Evolutionary conservation across 2,329 filamentous ascomycete species (phyloP).

Genomic region (Tolypocladium pustulatum): DNA sequence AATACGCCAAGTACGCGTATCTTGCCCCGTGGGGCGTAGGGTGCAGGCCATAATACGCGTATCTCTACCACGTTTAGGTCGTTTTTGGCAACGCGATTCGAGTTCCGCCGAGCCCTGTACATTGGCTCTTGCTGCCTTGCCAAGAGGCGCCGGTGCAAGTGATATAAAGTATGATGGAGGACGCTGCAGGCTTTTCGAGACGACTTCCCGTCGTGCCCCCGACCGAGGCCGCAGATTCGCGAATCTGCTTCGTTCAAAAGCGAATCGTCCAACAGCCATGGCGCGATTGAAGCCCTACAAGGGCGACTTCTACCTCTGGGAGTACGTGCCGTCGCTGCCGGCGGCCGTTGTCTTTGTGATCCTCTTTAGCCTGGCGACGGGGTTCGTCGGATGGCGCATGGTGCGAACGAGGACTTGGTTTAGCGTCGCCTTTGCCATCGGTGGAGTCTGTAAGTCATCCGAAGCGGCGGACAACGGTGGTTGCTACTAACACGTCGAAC

Average conservation of each 20-base stretch:
- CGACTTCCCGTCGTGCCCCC: not conserved
- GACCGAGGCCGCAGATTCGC: too few species aligned
- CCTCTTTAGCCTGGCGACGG: slow-evolving; percentile 32
- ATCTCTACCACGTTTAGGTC: not conserved
- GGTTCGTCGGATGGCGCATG: slow-evolving; percentile 32
- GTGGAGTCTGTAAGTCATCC: slow-evolving; percentile 32
- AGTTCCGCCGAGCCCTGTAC: not conserved
- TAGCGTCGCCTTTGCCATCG: slow-evolving; percentile 36
- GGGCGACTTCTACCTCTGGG: slow-evolving; percentile 21
- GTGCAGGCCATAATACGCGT: not conserved
- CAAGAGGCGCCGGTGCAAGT: not conserved
- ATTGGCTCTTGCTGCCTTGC: too few species aligned
- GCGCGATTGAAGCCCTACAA: slow-evolving; percentile 18
- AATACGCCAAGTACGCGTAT: too few species aligned
- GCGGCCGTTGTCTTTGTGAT: slow-evolving; percentile 34
- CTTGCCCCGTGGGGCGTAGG: too few species aligned
- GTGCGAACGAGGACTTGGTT: slow-evolving; percentile 36
- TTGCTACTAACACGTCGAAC: not conserved
- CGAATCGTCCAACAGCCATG: slow-evolving; percentile 10
- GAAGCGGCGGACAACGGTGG: not conserved
- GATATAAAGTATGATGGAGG: not conserved
- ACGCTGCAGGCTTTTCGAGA: not conserved
- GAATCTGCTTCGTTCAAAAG: too few species aligned
- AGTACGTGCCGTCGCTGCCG: slow-evolving; percentile 29
- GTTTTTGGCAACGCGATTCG: not conserved